Percentiles rank a stretch among this genome's conserved stretches.
phyloP scores from a whole-genome alignment of 106 monocot species.

The Acanthochlamys bracteata region DNA sequence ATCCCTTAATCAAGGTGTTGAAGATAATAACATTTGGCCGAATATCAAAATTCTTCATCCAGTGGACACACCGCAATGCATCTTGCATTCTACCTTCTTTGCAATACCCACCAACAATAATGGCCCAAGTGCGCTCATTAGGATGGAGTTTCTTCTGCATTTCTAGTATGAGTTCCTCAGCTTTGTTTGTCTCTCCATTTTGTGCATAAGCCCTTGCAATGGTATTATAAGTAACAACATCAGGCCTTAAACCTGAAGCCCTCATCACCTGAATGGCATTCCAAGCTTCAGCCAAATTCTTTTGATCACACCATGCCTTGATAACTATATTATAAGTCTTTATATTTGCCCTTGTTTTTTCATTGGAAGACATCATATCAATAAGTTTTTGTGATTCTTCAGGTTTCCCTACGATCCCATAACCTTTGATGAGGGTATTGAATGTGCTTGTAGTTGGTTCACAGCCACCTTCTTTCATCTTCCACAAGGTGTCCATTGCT shows the following conservation, averaged over 20 bases:
- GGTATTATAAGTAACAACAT: slow-evolving; percentile 87
- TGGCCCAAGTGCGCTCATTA: slow-evolving; percentile 74
- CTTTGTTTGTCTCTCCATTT: slow-evolving; percentile 66
- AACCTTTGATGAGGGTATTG: slow-evolving; percentile 92
- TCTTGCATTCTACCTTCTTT: slow-evolving; percentile 68
- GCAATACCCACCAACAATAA: slow-evolving; percentile 73
- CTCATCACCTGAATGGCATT: slow-evolving; percentile 54
- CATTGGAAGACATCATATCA: slow-evolving; percentile 47
- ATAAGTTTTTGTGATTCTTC: slow-evolving; percentile 62
- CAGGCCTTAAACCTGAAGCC: slow-evolving; percentile 47
- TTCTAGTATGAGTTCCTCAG: slow-evolving; percentile 66
- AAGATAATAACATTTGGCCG: slow-evolving; percentile 66
- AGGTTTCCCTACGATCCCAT: slow-evolving; percentile 58
- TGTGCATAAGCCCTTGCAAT: slow-evolving; percentile 69
- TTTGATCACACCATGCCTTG: slow-evolving; percentile 76
- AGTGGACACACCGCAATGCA: slow-evolving; percentile 60
- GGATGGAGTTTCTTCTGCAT: slow-evolving; percentile 53
- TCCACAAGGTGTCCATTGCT: slow-evolving; percentile 65
- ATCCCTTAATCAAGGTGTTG: slow-evolving; percentile 84
- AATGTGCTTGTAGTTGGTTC: slow-evolving; percentile 65
- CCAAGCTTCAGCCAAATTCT: slow-evolving; percentile 74
- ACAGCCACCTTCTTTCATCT: slow-evolving; percentile 72
- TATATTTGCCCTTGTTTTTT: slow-evolving; percentile 40
- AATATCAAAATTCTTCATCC: slow-evolving; percentile 55
- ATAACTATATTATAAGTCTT: slow-evolving; percentile 83